Percentiles rank a stretch among this genome's conserved stretches.
phyloP scores from a whole-genome alignment of 176 grass and related monocot species.

The Tillandsia leiboldiana region DNA sequence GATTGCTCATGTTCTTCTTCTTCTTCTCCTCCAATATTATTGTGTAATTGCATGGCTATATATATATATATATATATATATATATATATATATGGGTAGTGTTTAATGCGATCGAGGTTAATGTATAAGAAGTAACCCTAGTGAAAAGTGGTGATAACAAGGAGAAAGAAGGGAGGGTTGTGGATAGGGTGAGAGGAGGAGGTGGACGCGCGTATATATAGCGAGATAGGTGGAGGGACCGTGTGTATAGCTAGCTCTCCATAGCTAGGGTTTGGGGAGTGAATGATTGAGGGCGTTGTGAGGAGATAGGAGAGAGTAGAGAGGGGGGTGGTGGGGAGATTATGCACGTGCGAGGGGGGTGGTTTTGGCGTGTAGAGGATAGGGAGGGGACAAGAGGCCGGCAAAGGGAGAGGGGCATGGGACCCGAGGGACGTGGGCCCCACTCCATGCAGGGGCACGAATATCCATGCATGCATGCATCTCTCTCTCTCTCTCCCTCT shows the following conservation, averaged over 20 bases:
- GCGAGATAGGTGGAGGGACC: background rate
- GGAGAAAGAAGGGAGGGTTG: background rate
- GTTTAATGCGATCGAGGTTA: no score
- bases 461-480: background rate
- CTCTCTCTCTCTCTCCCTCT: background rate
- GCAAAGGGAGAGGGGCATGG: background rate
- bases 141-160: background rate
- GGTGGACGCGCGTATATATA: background rate
- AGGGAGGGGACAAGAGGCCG: background rate
- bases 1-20: constrained; percentile 46
- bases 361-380: background rate
- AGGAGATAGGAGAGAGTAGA: background rate
- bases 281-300: background rate
- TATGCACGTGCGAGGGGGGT: background rate
- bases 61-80: background rate
- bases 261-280: background rate
- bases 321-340: background rate
- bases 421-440: background rate
- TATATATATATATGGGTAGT: background rate
- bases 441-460: background rate
- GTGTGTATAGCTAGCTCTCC: background rate
- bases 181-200: background rate
- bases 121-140: no score
- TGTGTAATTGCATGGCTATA: constrained; percentile 17
- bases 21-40: constrained; percentile 13